These are phyloP conservation scores for Hymenotorrendiella dingleyae DNA, from an alignment of 2,329 filamentous ascomycete genomes.

Conservation along the genomic window DNA sequence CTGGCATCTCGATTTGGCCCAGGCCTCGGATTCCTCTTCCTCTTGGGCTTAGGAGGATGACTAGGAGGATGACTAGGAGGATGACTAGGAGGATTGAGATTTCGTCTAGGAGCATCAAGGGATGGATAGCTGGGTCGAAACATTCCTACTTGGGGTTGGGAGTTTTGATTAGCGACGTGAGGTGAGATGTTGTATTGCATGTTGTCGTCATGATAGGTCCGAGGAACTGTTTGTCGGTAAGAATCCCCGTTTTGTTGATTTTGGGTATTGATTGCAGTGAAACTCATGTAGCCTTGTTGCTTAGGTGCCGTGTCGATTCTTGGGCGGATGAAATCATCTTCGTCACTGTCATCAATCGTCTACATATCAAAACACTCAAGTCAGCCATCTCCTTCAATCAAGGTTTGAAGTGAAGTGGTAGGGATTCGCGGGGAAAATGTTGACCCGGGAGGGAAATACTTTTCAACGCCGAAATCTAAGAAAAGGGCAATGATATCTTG, in stretches of 20 bases:
- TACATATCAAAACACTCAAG: too few relatives aligned
- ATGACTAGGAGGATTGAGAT: too few relatives aligned
- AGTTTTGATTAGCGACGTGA: not conserved
- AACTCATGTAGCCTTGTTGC: slow-evolving; percentile 16
- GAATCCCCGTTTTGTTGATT: not conserved
- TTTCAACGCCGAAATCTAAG: too few relatives aligned
- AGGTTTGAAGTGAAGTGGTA: too few relatives aligned
- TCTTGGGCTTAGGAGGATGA: not conserved
- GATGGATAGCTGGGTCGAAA: not conserved
- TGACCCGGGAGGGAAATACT: too few relatives aligned
- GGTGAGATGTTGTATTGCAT: not conserved
- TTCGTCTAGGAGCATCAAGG: not conserved
- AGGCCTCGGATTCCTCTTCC: not conserved
- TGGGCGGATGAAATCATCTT: slow-evolving; percentile 25
- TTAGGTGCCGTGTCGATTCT: slow-evolving; percentile 15
- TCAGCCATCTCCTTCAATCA: too few relatives aligned
- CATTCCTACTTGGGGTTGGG: not conserved
- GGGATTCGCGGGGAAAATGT: too few relatives aligned
- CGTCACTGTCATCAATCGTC: slow-evolving; percentile 26
- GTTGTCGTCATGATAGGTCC: not conserved
- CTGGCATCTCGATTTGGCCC: too few relatives aligned
- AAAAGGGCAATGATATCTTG: too few relatives aligned
- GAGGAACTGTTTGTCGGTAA: not conserved
- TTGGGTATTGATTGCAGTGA: slow-evolving; percentile 3
- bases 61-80: not conserved